These are phyloP conservation scores for apple (Malus domestica) DNA, from an alignment of 306 rosid species.

Conservation along the genomic window ASM211411v1 NC_041805.1:1594001-1594500, in stretches of 20 bases:
- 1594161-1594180: neutral
- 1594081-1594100: conserved; percentile 54
- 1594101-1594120: conserved; percentile 38
- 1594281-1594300: neutral
- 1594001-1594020: conserved; percentile 41
- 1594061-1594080: neutral
- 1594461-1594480: too few species aligned
- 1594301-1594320: neutral
- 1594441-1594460: too few species aligned
- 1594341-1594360: neutral
- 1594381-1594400: neutral
- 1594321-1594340: neutral
- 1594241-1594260: neutral
- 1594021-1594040: neutral
- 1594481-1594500: too few species aligned
- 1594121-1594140: neutral
- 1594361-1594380: neutral
- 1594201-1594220: conserved; percentile 16
- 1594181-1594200: conserved; percentile 3
- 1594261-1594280: neutral
- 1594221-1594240: neutral
- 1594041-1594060: neutral
- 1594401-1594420: too few species aligned
- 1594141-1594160: neutral
- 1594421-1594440: too few species aligned